Conservation (phyloP, 2,329 filamentous ascomycete species). For the Talaromyces rugulosus region DNA sequence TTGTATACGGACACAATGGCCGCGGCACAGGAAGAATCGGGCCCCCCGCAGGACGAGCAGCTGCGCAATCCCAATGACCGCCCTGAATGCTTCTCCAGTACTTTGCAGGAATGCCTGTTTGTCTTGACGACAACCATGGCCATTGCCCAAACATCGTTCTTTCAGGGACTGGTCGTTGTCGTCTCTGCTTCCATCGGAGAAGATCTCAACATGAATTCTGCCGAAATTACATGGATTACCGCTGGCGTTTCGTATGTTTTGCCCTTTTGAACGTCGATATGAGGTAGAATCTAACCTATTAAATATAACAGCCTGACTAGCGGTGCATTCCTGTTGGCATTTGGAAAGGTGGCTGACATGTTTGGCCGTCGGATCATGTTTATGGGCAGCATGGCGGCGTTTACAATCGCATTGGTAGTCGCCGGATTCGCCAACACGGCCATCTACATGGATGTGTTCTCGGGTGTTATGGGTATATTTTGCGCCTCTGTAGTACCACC, state of each 20-base stretch:
- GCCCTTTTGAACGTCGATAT: not conserved
- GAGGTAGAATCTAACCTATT: not conserved
- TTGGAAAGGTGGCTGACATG: slow-evolving; percentile 62
- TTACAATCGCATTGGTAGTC: slow-evolving; percentile 54
- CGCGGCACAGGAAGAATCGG: not conserved
- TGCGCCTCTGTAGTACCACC: slow-evolving; percentile 62
- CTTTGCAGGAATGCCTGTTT: slow-evolving; percentile 61
- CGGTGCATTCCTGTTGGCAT: slow-evolving; percentile 62
- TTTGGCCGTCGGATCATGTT: slow-evolving; percentile 62
- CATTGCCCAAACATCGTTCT: slow-evolving; percentile 59
- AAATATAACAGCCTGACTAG: slow-evolving; percentile 48
- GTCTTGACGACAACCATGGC: slow-evolving; percentile 64
- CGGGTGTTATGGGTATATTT: slow-evolving; percentile 61
- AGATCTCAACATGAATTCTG: slow-evolving; percentile 60
- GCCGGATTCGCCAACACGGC: slow-evolving; percentile 58
- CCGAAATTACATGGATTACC: slow-evolving; percentile 64
- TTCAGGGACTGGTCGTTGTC: slow-evolving; percentile 57
- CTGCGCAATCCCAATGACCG: slow-evolving; percentile 7
- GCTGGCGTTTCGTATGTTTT: slow-evolving; percentile 53
- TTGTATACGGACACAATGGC: not conserved
- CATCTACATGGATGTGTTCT: slow-evolving; percentile 59
- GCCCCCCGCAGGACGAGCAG: not conserved
- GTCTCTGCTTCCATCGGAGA: slow-evolving; percentile 58
- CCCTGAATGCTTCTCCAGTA: slow-evolving; percentile 55
- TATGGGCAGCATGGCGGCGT: slow-evolving; percentile 56